Conservation (phyloP, 257 asterid species). For the Scutellaria barbata region DNA sequence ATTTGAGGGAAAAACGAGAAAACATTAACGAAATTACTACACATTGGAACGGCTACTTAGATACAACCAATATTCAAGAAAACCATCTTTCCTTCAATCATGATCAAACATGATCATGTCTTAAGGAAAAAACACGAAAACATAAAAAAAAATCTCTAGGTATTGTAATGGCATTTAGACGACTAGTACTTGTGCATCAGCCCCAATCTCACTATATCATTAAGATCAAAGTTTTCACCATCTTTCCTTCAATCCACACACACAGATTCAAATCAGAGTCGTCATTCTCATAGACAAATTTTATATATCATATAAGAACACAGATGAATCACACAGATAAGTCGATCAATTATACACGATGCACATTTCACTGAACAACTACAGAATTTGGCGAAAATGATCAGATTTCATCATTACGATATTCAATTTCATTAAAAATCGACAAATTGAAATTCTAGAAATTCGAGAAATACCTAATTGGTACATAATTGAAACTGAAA, state of each 20-base stretch:
- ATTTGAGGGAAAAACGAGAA: neutral
- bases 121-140: neutral
- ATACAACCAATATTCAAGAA: no score
- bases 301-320: neutral
- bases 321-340: neutral
- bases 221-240: constrained; percentile 3
- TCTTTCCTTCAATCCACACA: neutral
- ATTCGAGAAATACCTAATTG: no score
- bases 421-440: neutral
- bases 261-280: neutral
- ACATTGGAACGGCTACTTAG: neutral
- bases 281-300: neutral
- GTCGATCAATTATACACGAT: neutral
- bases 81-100: no score
- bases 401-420: neutral
- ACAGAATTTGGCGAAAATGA: neutral
- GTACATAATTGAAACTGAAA: neutral
- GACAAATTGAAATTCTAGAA: no score
- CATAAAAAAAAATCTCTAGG: neutral
- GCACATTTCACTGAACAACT: neutral
- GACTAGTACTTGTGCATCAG: neutral
- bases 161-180: no score
- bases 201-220: neutral
- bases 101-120: neutral
- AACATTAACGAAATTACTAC: neutral